Conservation (phyloP, 2,329 filamentous ascomycete genomes). For the Pseudogymnoascus sp. region DNA sequence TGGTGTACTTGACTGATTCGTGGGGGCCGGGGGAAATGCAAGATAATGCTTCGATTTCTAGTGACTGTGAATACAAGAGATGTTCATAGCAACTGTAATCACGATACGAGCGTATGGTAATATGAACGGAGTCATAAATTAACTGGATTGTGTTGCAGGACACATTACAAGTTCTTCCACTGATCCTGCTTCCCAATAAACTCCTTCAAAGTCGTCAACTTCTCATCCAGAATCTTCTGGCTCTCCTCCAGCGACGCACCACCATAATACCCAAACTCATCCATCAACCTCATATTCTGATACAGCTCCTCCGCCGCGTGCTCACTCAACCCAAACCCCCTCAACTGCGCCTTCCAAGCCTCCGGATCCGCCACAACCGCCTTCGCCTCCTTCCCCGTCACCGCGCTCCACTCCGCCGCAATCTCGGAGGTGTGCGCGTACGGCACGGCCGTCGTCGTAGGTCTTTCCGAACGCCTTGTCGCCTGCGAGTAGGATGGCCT, state of each 20-base stretch:
- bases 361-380: slow-evolving; percentile 34
- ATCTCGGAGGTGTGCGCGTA: slow-evolving; percentile 36
- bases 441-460: slow-evolving; percentile 37
- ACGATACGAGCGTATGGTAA: no score
- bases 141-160: no score
- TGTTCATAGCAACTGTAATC: no score
- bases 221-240: slow-evolving; percentile 32
- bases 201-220: slow-evolving; percentile 38
- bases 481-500: slow-evolving; percentile 28
- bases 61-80: no score
- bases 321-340: slow-evolving; percentile 32
- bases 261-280: slow-evolving; percentile 47
- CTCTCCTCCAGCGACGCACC: slow-evolving; percentile 37
- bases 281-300: slow-evolving; percentile 47
- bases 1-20: no score
- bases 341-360: slow-evolving; percentile 35
- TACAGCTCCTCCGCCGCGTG: slow-evolving; percentile 42
- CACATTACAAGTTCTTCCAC: not conserved
- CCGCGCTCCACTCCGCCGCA: slow-evolving; percentile 35
- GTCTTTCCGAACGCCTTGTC: slow-evolving; percentile 37
- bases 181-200: slow-evolving; percentile 26
- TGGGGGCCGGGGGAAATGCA: no score
- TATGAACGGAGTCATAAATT: no score
- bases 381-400: slow-evolving; percentile 34
- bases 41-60: no score